A percentile compares a stretch with the other conserved stretches of the same genome.
phyloP scores from a whole-genome alignment of 495 filamentous ascomycete species.

The Xylaria bambusicola region DNA sequence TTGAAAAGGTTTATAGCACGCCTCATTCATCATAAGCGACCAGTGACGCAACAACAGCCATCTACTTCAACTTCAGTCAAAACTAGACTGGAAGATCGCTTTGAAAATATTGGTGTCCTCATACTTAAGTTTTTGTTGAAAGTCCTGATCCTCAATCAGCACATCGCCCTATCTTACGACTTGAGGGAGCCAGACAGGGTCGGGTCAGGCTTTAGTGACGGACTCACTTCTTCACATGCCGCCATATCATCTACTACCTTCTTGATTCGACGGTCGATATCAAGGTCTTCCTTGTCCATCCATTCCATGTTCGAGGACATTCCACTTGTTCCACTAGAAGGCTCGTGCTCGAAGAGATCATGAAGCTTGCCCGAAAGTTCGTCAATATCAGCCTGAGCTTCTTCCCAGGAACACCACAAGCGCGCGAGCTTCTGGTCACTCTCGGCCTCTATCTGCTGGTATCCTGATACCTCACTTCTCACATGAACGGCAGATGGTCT shows the following conservation, averaged over 20 bases:
- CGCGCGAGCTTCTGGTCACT: conserved; percentile 16
- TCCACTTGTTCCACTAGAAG: conserved; percentile 18
- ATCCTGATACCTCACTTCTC: conserved; percentile 15
- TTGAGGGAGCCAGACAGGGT: conserved; percentile 19
- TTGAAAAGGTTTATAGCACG: conserved; percentile 10
- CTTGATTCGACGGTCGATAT: conserved; percentile 24
- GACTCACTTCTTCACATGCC: conserved; percentile 30
- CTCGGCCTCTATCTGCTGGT: conserved; percentile 13
- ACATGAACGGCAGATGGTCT: conserved; percentile 20
- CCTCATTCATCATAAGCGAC: conserved; percentile 4
- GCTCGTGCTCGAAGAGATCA: conserved; percentile 1
- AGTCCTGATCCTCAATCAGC: conserved; percentile 34
- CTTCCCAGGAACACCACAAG: conserved; percentile 26
- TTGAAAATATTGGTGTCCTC: conserved; percentile 29
- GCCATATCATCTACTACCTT: conserved; percentile 32
- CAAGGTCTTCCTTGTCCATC: conserved; percentile 13
- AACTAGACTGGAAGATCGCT: conserved; percentile 18
- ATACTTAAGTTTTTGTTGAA: conserved; percentile 31
- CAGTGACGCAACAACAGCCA: neutral
- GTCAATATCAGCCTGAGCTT: conserved; percentile 22
- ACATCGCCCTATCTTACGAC: conserved; percentile 25
- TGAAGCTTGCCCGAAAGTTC: conserved; percentile 17
- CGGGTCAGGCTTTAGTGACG: conserved; percentile 3
- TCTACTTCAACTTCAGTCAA: conserved; percentile 8
- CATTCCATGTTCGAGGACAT: conserved; percentile 24